Evolutionary conservation across 768 basidiomycete species (phyloP).

Genomic region (Lentinula sp.): DNA sequence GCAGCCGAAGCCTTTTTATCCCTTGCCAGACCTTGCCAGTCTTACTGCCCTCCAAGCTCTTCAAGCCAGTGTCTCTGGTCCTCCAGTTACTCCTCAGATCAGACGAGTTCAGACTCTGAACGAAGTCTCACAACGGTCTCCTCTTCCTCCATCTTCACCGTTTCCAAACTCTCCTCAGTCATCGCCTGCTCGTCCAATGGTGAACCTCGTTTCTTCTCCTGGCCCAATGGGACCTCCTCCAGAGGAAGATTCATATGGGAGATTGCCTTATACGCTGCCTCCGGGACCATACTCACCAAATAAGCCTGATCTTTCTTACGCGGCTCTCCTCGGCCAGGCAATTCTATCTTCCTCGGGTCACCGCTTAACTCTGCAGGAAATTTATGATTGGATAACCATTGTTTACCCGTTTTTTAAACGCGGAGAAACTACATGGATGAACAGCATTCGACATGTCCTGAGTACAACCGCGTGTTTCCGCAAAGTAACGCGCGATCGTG

Average conservation of each 20-base stretch:
- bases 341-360: constrained; percentile 80
- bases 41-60: constrained; percentile 20
- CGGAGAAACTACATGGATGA: constrained; percentile 95
- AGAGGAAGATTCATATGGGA: constrained; percentile 58
- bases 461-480: constrained; percentile 90
- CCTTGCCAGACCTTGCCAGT: constrained; percentile 9
- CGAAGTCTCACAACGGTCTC: constrained; percentile 28
- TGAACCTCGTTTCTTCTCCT: constrained; percentile 81
- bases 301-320: constrained; percentile 88
- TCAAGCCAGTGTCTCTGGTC: constrained; percentile 26
- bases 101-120: constrained; percentile 31
- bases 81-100: constrained; percentile 45
- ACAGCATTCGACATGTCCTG: constrained; percentile 94
- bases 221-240: constrained; percentile 68
- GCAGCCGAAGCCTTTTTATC: constrained; percentile 17
- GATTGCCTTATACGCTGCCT: constrained; percentile 71
- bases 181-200: constrained; percentile 52
- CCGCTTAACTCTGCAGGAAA: constrained; percentile 88
- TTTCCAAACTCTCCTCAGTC: constrained; percentile 55
- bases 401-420: constrained; percentile 93
- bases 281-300: constrained; percentile 74
- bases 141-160: constrained; percentile 58
- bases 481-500: constrained; percentile 72
- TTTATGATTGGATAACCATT: constrained; percentile 93
- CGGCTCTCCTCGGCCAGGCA: constrained; percentile 93